A percentile compares a stretch with the other conserved stretches of the same genome.
These are phyloP conservation scores for Acephala macrosclerotiorum DNA, from an alignment of 2,329 filamentous ascomycete genomes.

Conservation along the genomic window DNA sequence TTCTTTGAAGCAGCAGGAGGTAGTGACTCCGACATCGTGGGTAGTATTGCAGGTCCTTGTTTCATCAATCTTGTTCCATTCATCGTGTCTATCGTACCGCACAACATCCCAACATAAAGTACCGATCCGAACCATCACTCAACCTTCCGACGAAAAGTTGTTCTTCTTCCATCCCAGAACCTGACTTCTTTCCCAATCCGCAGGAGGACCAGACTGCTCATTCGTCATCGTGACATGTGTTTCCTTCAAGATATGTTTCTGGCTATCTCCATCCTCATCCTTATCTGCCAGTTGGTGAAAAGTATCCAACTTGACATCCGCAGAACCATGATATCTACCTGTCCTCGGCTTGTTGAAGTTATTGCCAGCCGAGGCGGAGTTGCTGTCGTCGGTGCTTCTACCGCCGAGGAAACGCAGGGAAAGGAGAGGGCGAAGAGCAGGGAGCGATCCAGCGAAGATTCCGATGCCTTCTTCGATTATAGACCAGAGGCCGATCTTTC, in stretches of 20 bases:
- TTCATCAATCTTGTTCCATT: too few species aligned
- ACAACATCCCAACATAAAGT: too few species aligned
- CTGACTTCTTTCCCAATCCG: conserved; percentile 38
- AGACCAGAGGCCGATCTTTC: conserved; percentile 54
- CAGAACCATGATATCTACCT: conserved; percentile 9
- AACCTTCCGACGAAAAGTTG: background rate
- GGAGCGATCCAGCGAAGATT: conserved; percentile 56
- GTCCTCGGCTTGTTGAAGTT: conserved; percentile 30
- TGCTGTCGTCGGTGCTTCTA: conserved; percentile 20
- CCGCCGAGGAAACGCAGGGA: conserved; percentile 38
- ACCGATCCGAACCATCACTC: too few species aligned
- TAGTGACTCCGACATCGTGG: too few species aligned
- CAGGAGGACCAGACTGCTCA: conserved; percentile 19
- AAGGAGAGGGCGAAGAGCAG: conserved; percentile 54
- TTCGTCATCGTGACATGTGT: conserved; percentile 41
- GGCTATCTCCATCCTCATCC: conserved; percentile 43
- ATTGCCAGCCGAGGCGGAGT: conserved; percentile 13
- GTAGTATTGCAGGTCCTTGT: too few species aligned
- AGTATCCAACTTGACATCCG: conserved; percentile 33
- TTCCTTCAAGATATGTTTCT: conserved; percentile 50
- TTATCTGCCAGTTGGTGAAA: conserved; percentile 34
- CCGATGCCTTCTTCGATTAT: conserved; percentile 57
- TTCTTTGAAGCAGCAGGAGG: too few species aligned
- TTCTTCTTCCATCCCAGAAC: conserved; percentile 37
- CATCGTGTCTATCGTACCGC: too few species aligned